Base-by-base conservation (phyloP, 495 filamentous ascomycete species). In the Talaromyces proteolyticus region DNA sequence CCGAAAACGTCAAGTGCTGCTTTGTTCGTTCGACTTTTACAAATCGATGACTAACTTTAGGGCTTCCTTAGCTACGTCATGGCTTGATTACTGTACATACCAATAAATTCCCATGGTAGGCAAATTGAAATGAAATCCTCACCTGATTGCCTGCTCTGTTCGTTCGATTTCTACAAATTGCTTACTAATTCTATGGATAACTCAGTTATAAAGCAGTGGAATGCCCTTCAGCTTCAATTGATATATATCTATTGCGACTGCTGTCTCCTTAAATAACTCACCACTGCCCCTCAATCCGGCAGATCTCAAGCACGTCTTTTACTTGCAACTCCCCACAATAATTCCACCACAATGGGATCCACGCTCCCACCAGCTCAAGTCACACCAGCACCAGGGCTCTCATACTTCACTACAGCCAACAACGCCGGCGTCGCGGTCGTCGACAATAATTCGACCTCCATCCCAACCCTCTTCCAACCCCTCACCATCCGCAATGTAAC, bases 401-500 rank as follows among this genome's bases (percentile, higher is more conserved):
- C 80, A 42, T 85, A 71, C 62, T 87, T 76, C 63, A 86, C 81
- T 1, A 81, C 82, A 12, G 68, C 62, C 21, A 80, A 85, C 61
- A 60, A 69, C 23, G 68, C 72, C 10, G 83, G 81, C 25, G 79
- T 77, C 2, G 75, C 80, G n/a, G n/a, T n/a, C 19, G 24, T 79
- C 19, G 47, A 58, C 17, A 52, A 59, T 2, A 54, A 69, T 26
- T 60, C 68, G 38, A 64, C 67, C 43, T 61, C 62, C 4, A 67
- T 77, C 3, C 85, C 84, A 17, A 85, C 79, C 2, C 65, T 87
- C 36, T 87, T 87, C 66, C 74, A 74, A 17, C 85, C 84, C 0
- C 56, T 89, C 52, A 77, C 60, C 45, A 81, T 92, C 56, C 80
- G 86, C 47, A 75, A 75, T 60, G 53, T 86, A n/a, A 80, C 69